Evolutionary conservation across 2,329 filamentous ascomycete species (phyloP).

Genomic region (Aspergillus tamarii): DNA sequence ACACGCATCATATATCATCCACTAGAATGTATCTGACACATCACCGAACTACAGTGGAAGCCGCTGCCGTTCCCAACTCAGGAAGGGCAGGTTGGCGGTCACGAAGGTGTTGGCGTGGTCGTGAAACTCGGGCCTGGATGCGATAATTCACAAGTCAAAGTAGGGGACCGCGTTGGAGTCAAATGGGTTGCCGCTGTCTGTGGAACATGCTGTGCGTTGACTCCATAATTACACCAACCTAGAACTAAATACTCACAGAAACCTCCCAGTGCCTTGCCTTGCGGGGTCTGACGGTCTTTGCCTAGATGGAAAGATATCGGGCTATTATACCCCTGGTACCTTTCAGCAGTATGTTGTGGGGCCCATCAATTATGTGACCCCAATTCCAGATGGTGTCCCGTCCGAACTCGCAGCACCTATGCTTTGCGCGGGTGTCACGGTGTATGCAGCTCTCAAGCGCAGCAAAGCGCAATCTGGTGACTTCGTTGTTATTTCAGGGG

Average conservation of each 20-base stretch:
- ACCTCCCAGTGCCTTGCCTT: conserved; percentile 49
- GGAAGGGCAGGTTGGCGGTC: conserved; percentile 66
- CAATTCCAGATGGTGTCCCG: conserved; percentile 64
- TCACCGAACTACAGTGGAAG: conserved; percentile 47
- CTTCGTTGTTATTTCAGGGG: conserved; percentile 62
- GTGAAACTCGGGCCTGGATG: conserved; percentile 65
- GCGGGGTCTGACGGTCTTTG: conserved; percentile 58
- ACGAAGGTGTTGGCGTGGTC: conserved; percentile 68
- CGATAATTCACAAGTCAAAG: conserved; percentile 57
- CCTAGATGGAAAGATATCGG: conserved; percentile 60
- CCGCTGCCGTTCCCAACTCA: conserved; percentile 61
- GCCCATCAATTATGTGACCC: conserved; percentile 68
- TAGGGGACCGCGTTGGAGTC: conserved; percentile 70
- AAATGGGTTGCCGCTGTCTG: conserved; percentile 67
- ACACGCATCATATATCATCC: neutral
- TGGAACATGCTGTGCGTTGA: conserved; percentile 44
- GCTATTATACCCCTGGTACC: conserved; percentile 69
- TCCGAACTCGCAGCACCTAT: conserved; percentile 67
- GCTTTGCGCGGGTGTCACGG: conserved; percentile 68
- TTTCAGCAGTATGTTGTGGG: conserved; percentile 71
- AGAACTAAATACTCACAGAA: neutral
- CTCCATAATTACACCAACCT: neutral
- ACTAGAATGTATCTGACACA: neutral
- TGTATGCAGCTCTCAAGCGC: conserved; percentile 66
- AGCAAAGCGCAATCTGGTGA: conserved; percentile 60